These are phyloP conservation scores for Orbilia oligospora DNA, from an alignment of 2,329 filamentous ascomycete genomes.

Conservation along the genomic window DNA sequence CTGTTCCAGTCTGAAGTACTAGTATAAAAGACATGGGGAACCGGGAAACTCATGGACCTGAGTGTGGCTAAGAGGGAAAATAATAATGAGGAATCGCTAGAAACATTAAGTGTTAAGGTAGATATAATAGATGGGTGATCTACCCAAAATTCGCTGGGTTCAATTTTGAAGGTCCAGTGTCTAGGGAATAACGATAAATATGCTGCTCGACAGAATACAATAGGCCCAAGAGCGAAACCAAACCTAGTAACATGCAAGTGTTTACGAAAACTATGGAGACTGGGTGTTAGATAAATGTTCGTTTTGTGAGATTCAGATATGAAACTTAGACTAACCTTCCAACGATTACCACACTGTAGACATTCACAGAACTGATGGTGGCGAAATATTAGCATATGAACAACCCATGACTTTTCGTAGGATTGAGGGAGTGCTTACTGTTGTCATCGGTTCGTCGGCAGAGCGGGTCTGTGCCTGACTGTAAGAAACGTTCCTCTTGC, in stretches of 20 bases:
- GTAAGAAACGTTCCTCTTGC: slow-evolving; percentile 94
- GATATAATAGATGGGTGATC: background rate
- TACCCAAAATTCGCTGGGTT: background rate
- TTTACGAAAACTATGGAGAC: slow-evolving; percentile 8
- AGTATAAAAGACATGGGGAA: slow-evolving; percentile 8
- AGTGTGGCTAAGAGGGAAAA: background rate
- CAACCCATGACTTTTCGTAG: background rate
- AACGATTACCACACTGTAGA: slow-evolving; percentile 78
- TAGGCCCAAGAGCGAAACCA: background rate
- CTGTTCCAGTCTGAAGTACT: slow-evolving; percentile 23
- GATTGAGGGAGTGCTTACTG: slow-evolving; percentile 65
- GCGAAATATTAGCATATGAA: slow-evolving; percentile 3
- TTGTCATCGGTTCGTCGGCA: slow-evolving; percentile 93
- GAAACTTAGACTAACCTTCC: slow-evolving; percentile 74
- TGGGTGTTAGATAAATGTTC: background rate
- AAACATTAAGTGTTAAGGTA: slow-evolving; percentile 27
- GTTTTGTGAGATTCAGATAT: background rate
- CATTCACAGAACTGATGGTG: slow-evolving; percentile 75
- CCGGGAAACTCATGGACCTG: background rate
- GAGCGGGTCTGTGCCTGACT: slow-evolving; percentile 94
- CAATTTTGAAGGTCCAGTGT: slow-evolving; percentile 21
- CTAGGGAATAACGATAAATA: background rate
- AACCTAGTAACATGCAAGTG: background rate
- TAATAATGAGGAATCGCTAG: slow-evolving; percentile 28
- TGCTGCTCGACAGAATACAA: slow-evolving; percentile 7